phyloP scores from a whole-genome alignment of 2,329 filamentous ascomycete genomes.

The Aplosporella prunicola region DNA sequence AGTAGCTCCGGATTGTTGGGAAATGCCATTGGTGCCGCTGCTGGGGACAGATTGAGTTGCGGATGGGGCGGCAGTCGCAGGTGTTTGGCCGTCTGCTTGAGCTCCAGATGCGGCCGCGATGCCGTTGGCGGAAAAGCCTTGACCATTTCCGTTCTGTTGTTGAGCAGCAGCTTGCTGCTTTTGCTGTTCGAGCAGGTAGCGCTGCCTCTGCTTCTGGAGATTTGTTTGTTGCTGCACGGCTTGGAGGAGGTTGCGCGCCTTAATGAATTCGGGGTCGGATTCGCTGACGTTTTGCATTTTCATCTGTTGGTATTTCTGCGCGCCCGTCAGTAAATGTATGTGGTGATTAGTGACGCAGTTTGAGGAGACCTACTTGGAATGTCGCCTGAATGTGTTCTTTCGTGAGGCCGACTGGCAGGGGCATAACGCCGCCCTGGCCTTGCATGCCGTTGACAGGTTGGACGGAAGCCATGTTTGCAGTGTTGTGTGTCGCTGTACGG shows the following conservation, averaged over 20 bases:
- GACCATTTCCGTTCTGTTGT: conserved; percentile 37
- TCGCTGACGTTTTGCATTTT: conserved; percentile 72
- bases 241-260: conserved; percentile 65
- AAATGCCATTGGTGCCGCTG: conserved; percentile 18
- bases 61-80: conserved; percentile 18
- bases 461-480: conserved; percentile 62
- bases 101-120: conserved; percentile 24
- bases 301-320: conserved; percentile 80
- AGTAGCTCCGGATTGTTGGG: conserved; percentile 29
- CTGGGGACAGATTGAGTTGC: conserved; percentile 16
- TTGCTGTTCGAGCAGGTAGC: conserved; percentile 34
- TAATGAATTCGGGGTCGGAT: conserved; percentile 79
- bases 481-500: conserved; percentile 2
- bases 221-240: conserved; percentile 58
- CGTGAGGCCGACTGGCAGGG: conserved; percentile 58
- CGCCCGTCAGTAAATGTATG: no score
- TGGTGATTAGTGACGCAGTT: no score
- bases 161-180: conserved; percentile 41
- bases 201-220: conserved; percentile 38
- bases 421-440: conserved; percentile 45
- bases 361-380: conserved; percentile 47
- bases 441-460: conserved; percentile 58
- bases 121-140: conserved; percentile 35
- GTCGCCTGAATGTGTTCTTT: conserved; percentile 71
- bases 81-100: conserved; percentile 18